Conservation (phyloP, 768 basidiomycete genomes). For the Leccinum disarticulatum region DNA sequence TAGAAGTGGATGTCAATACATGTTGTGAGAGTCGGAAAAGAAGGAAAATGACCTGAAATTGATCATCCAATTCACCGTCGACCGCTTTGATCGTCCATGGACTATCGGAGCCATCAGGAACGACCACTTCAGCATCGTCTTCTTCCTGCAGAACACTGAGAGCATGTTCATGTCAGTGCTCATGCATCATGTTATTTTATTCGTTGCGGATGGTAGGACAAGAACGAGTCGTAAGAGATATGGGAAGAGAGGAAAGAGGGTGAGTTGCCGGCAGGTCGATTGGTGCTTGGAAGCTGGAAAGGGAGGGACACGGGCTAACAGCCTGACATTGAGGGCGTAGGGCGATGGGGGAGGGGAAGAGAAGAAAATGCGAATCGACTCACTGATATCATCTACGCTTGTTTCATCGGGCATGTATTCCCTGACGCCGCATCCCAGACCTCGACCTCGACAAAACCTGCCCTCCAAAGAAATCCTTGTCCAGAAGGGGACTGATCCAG, state of each 20-base stretch:
- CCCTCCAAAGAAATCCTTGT: too few species aligned
- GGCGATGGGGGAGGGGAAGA: slow-evolving; percentile 23
- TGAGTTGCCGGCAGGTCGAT: slow-evolving; percentile 27
- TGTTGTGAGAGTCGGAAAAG: background rate
- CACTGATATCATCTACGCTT: slow-evolving; percentile 82
- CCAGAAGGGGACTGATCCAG: too few species aligned
- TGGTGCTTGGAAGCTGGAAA: slow-evolving; percentile 21
- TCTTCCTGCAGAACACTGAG: slow-evolving; percentile 33
- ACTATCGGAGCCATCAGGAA: slow-evolving; percentile 65
- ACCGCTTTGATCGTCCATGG: slow-evolving; percentile 89
- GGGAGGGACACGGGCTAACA: slow-evolving; percentile 18
- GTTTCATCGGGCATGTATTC: slow-evolving; percentile 67
- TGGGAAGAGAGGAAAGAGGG: slow-evolving; percentile 26
- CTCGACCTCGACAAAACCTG: slow-evolving; percentile 53
- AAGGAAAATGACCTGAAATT: slow-evolving; percentile 52
- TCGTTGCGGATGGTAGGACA: slow-evolving; percentile 23
- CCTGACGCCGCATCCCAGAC: slow-evolving; percentile 70
- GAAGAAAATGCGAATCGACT: slow-evolving; percentile 42
- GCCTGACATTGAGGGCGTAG: slow-evolving; percentile 13
- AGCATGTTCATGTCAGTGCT: slow-evolving; percentile 59
- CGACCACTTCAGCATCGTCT: slow-evolving; percentile 34
- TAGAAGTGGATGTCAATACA: slow-evolving; percentile 3
- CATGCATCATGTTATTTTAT: slow-evolving; percentile 32
- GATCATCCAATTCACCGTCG: slow-evolving; percentile 74
- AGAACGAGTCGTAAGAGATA: slow-evolving; percentile 29